phyloP scores from a whole-genome alignment of 1,139 yeast genomes.

The Geotrichum cucujoidarum region DNA sequence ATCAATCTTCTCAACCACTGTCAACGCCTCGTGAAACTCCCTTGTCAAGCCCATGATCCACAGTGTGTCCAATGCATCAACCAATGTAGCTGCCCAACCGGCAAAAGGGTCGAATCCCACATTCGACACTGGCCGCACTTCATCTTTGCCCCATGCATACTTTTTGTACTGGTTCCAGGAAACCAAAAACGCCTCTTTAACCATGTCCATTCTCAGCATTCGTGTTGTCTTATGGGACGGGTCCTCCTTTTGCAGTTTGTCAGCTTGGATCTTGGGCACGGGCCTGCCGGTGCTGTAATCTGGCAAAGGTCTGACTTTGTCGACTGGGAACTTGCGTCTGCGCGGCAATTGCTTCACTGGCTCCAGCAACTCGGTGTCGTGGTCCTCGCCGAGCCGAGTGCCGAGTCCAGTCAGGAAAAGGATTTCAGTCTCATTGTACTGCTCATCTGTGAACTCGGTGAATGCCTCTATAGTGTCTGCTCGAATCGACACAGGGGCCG shows the following conservation, averaged over 20 bases:
- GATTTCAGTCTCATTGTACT: slow-evolving; percentile 17
- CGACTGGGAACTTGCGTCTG: slow-evolving; percentile 26
- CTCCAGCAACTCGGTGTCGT: slow-evolving; percentile 8
- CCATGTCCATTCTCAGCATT: slow-evolving; percentile 41
- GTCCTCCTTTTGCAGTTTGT: slow-evolving; percentile 10
- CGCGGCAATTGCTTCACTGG: slow-evolving; percentile 24
- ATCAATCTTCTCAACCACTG: slow-evolving; percentile 50
- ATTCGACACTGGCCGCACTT: slow-evolving; percentile 41
- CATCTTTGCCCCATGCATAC: slow-evolving; percentile 68
- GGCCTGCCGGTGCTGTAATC: neutral
- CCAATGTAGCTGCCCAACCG: slow-evolving; percentile 50
- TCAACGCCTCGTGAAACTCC: slow-evolving; percentile 50
- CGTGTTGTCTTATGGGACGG: slow-evolving; percentile 5
- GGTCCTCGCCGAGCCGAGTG: slow-evolving; percentile 13
- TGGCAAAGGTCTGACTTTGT: slow-evolving; percentile 18
- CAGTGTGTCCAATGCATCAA: slow-evolving; percentile 68
- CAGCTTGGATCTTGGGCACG: slow-evolving; percentile 14
- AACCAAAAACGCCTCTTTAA: slow-evolving; percentile 48
- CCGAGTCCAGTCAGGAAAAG: slow-evolving; percentile 16
- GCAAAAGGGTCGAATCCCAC: slow-evolving; percentile 40
- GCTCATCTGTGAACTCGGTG: slow-evolving; percentile 2
- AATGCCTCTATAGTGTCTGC: no score
- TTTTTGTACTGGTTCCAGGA: slow-evolving; percentile 59
- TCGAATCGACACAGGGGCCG: no score
- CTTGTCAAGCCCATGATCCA: slow-evolving; percentile 54